Evolutionary conservation across 140 eudicot genomes (phyloP).

Genomic region (Ambrosia hybrid): DNA sequence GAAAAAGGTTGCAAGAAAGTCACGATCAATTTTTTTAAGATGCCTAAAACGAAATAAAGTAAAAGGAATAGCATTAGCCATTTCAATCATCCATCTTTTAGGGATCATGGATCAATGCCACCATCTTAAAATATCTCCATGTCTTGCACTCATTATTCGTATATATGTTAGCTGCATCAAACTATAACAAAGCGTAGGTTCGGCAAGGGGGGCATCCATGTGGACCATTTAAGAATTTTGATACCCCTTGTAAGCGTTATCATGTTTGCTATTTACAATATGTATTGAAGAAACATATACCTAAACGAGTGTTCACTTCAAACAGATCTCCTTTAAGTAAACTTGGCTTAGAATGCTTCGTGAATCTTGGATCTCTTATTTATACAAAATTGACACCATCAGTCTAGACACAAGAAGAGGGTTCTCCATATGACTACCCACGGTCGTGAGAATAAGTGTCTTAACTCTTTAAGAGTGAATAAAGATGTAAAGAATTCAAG

Average conservation of each 20-base stretch:
- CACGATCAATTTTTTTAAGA: slow-evolving; percentile 27
- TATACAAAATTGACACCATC: too few species aligned
- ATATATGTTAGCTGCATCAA: not conserved
- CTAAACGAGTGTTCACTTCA: too few species aligned
- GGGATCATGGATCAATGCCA: slow-evolving; percentile 37
- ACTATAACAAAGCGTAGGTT: slow-evolving; percentile 2
- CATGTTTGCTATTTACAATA: not conserved
- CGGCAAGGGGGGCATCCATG: slow-evolving; percentile 9
- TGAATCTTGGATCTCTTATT: too few species aligned
- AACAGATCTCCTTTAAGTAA: too few species aligned
- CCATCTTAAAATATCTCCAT: slow-evolving; percentile 19
- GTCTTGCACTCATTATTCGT: slow-evolving; percentile 19
- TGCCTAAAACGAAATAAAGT: slow-evolving; percentile 31
- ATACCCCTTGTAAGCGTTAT: not conserved
- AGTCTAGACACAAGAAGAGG: too few species aligned
- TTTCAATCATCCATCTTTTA: slow-evolving; percentile 35
- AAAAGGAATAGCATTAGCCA: slow-evolving; percentile 40
- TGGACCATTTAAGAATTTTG: slow-evolving; percentile 13
- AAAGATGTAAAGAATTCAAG: too few species aligned
- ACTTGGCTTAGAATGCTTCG: too few species aligned
- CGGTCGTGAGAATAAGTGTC: too few species aligned
- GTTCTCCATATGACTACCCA: too few species aligned
- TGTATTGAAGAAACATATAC: too few species aligned
- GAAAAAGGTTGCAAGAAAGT: slow-evolving; percentile 30
- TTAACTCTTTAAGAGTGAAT: too few species aligned